Conservation (phyloP, 768 basidiomycete species). For the Xerocomellus chrysenteron region DNA sequence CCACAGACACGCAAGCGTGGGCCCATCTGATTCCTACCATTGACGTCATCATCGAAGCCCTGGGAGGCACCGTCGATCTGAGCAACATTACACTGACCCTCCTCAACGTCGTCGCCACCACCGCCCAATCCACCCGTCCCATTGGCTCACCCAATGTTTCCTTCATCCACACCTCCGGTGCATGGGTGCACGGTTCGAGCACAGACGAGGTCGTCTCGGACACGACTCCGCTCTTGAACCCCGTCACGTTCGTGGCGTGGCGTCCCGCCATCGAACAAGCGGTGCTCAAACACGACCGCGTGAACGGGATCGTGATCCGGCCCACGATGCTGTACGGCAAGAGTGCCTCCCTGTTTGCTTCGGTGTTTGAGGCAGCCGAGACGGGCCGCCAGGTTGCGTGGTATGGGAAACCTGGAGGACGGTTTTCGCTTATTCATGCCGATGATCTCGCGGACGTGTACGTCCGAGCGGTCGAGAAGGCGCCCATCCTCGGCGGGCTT, state of each 20-base stretch:
- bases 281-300: constrained; percentile 10
- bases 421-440: constrained; percentile 29
- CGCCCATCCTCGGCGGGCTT: constrained; percentile 28
- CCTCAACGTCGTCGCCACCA: constrained; percentile 14
- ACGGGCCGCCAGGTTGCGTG: constrained; percentile 18
- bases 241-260: constrained; percentile 19
- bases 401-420: constrained; percentile 27
- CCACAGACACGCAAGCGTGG: constrained; percentile 14
- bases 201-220: constrained; percentile 17
- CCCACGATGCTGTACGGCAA: constrained; percentile 32
- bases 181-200: constrained; percentile 30
- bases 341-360: constrained; percentile 20
- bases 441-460: constrained; percentile 38
- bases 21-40: constrained; percentile 14
- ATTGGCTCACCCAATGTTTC: constrained; percentile 27
- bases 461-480: constrained; percentile 33
- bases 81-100: constrained; percentile 15
- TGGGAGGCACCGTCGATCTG: constrained; percentile 13
- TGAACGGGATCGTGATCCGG: constrained; percentile 37
- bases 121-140: constrained; percentile 17
- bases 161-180: constrained; percentile 34
- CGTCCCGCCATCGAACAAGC: constrained; percentile 18
- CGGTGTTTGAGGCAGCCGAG: constrained; percentile 26
- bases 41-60: constrained; percentile 23
- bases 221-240: constrained; percentile 17